These are phyloP conservation scores for Claviceps paspali DNA, from an alignment of 2,329 filamentous ascomycete species.

Conservation along the genomic window DNA sequence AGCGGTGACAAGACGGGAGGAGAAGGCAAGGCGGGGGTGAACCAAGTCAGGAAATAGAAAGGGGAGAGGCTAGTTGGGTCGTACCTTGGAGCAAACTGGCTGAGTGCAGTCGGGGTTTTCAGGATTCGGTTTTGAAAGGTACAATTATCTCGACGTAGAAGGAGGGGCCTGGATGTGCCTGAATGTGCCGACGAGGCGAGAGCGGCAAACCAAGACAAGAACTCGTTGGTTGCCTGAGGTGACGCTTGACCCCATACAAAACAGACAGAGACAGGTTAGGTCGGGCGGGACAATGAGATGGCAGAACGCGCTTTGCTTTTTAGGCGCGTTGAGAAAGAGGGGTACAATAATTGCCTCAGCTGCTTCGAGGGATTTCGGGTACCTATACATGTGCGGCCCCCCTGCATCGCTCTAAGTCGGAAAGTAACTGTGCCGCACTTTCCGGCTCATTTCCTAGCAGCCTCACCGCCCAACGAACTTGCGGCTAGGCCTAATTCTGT, in stretches of 20 bases:
- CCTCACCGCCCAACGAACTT: slow-evolving; percentile 7
- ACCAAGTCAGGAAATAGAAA: too few relatives aligned
- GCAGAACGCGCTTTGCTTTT: slow-evolving; percentile 14
- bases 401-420: too few relatives aligned
- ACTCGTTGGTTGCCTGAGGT: neutral
- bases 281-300: neutral
- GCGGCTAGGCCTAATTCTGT: slow-evolving; percentile 4
- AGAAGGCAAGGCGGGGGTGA: slow-evolving; percentile 1
- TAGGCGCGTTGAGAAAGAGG: slow-evolving; percentile 19
- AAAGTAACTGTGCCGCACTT: neutral
- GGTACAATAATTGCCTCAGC: too few relatives aligned
- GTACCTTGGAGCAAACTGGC: too few relatives aligned
- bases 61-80: too few relatives aligned
- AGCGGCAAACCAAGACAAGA: neutral
- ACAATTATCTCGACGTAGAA: too few relatives aligned
- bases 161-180: neutral
- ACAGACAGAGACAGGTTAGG: neutral
- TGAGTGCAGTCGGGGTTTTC: too few relatives aligned
- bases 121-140: too few relatives aligned
- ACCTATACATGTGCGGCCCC: too few relatives aligned
- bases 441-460: too few relatives aligned
- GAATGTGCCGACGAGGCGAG: neutral
- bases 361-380: too few relatives aligned
- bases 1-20: slow-evolving; percentile 2
- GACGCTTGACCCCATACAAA: neutral